These are phyloP conservation scores for Naematelia aurantialba DNA, from an alignment of 768 basidiomycete genomes.

Conservation along the genomic window DNA sequence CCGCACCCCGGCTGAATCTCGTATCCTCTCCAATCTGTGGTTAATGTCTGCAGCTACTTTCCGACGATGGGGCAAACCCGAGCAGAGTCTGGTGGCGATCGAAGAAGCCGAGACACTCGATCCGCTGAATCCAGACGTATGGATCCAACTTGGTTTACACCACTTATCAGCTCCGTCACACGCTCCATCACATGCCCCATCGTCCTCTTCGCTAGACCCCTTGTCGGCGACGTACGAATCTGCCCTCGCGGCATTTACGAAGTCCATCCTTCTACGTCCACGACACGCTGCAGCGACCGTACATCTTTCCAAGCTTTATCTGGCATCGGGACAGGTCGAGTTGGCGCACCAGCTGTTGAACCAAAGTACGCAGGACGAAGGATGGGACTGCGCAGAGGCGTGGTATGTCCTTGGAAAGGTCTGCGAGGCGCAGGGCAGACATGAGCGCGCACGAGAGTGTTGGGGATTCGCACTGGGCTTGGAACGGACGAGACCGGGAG, in stretches of 20 bases:
- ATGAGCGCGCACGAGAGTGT: slow-evolving; percentile 68
- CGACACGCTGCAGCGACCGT: slow-evolving; percentile 74
- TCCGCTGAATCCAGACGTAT: slow-evolving; percentile 79
- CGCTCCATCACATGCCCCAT: too few relatives aligned
- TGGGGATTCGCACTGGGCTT: slow-evolving; percentile 62
- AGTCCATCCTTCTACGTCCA: slow-evolving; percentile 81
- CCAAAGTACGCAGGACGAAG: slow-evolving; percentile 69
- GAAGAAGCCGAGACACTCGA: slow-evolving; percentile 91
- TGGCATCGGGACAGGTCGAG: slow-evolving; percentile 63
- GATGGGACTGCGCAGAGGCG: slow-evolving; percentile 89
- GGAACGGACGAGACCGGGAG: slow-evolving; percentile 47
- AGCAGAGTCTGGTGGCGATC: slow-evolving; percentile 83
- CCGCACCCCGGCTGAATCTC: slow-evolving; percentile 57
- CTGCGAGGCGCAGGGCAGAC: slow-evolving; percentile 66
- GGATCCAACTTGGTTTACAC: slow-evolving; percentile 73
- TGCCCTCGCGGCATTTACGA: slow-evolving; percentile 74
- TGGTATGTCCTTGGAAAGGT: slow-evolving; percentile 89
- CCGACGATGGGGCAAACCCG: slow-evolving; percentile 78
- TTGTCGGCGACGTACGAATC: slow-evolving; percentile 52
- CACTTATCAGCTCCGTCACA: slow-evolving; percentile 58
- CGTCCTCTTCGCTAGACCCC: not conserved
- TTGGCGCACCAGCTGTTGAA: slow-evolving; percentile 76
- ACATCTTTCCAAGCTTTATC: slow-evolving; percentile 71
- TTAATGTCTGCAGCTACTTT: slow-evolving; percentile 92
- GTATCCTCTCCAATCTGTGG: slow-evolving; percentile 82